Evolutionary conservation across 2,329 filamentous ascomycete genomes (phyloP), one percentile per base, ranked within the genome.

Genomic region (Trichoderma gracile): DNA sequence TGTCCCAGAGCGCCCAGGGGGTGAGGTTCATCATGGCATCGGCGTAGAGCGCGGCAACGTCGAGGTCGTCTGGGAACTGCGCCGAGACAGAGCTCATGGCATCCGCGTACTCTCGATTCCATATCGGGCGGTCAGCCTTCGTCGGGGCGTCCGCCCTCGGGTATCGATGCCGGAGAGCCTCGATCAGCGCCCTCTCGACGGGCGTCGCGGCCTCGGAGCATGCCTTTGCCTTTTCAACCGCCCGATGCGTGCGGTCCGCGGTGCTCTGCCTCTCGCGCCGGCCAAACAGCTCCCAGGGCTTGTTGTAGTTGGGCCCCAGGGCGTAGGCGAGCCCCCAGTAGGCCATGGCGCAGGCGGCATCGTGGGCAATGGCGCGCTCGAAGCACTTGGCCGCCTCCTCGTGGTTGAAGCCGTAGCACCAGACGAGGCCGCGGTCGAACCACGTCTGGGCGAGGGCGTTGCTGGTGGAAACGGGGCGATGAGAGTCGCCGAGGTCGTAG

Each of bases 331-430:
- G 76, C 0, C 89, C 89, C 88, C 89, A 91, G 70, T 89, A 83
- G 3, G 86, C 87, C 79, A 91, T 86, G 33, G 83, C 81, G 64
- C 85, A 89, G 2, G 73, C 67, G 0, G 76, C 67, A 66, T 91
- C 89, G 53, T 78, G 72, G 1, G 74, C 73, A 38, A 86, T 81
- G n/a, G 86, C 87, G 9, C 78, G 77, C 69, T 86, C 78, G 69
- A 91, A 91, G 75, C 89, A 91, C 46, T 76, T 77, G 5, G 81
- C 82, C 0, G 88, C 84, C 73, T 92, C 90, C 68, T 89, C 87
- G 71, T 92, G 89, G 72, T 93, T 92, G 78, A 93, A 93, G 23
- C 80, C 88, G 73, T 89, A 93, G 49, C 81, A 82, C 90, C 90
- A 93, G 23, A 87, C 79, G n/a, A 93, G 77, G 2, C 89, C 90